A percentile compares a stretch with the other conserved stretches of the same genome.
phyloP scores from a whole-genome alignment of 2,329 filamentous ascomycete genomes.

The Aureobasidium sp. region DNA sequence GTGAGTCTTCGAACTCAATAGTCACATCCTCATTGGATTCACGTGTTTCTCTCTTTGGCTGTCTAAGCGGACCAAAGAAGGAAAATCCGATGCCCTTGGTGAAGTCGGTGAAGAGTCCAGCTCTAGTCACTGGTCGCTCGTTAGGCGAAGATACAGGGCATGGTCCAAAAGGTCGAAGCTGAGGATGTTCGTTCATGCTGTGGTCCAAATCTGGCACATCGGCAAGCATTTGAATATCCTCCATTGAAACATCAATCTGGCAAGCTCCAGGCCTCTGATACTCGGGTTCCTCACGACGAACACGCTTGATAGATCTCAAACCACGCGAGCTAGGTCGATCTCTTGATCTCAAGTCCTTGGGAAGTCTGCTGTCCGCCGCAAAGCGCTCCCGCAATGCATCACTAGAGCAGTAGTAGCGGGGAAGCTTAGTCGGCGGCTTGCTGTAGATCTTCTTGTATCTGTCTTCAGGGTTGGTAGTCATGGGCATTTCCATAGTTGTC shows the following conservation, averaged over 20 bases:
- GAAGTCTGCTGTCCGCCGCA: neutral
- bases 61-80: constrained; percentile 2
- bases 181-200: neutral
- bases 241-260: neutral
- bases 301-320: constrained; percentile 1
- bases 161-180: constrained; percentile 5
- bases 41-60: neutral
- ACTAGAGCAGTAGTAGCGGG: constrained; percentile 18
- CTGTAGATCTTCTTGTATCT: constrained; percentile 19
- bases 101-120: neutral
- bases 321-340: neutral
- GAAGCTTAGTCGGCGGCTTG: constrained; percentile 16
- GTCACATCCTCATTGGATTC: neutral
- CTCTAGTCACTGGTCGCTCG: constrained; percentile 6
- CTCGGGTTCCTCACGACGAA: neutral
- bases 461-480: constrained; percentile 18
- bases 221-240: neutral
- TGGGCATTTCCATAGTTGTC: constrained; percentile 20
- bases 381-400: constrained; percentile 16
- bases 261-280: constrained; percentile 5
- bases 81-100: constrained; percentile 9
- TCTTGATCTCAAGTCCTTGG: neutral
- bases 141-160: neutral
- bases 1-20: neutral
- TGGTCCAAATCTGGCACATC: neutral